Evolutionary conservation across 1,284 basidiomycete genomes (phyloP).

Genomic region (Xerocomus amazonicus): DNA sequence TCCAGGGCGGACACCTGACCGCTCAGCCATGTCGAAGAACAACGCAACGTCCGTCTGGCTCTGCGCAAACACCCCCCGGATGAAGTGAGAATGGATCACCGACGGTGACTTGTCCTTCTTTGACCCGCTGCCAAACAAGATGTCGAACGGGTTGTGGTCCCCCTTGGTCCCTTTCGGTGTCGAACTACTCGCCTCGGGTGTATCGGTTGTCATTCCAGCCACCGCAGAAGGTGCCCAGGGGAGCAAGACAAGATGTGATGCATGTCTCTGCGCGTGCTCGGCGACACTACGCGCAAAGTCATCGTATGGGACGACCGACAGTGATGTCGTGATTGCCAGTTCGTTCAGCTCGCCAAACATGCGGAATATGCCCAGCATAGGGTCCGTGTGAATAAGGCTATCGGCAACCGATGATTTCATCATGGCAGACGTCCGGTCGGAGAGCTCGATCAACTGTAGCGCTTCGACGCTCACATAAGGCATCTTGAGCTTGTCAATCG

Average conservation of each 20-base stretch:
- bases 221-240: slow-evolving; percentile 61
- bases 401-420: slow-evolving; percentile 83
- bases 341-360: slow-evolving; percentile 80
- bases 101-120: slow-evolving; percentile 35
- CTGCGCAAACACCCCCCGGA: slow-evolving; percentile 79
- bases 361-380: slow-evolving; percentile 78
- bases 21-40: slow-evolving; percentile 66
- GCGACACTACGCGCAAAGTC: slow-evolving; percentile 68
- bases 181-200: background rate
- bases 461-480: slow-evolving; percentile 49
- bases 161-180: slow-evolving; percentile 5
- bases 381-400: slow-evolving; percentile 70
- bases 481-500: slow-evolving; percentile 5
- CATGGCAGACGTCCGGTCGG: slow-evolving; percentile 87
- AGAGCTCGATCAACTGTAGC: slow-evolving; percentile 84
- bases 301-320: slow-evolving; percentile 67
- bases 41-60: slow-evolving; percentile 73
- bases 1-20: slow-evolving; percentile 19
- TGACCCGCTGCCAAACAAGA: slow-evolving; percentile 45
- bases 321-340: slow-evolving; percentile 61
- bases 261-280: slow-evolving; percentile 59
- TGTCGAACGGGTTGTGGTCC: slow-evolving; percentile 55
- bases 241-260: slow-evolving; percentile 76
- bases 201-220: slow-evolving; percentile 4
- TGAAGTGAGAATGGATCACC: slow-evolving; percentile 70